These are phyloP conservation scores for Trichosanthes cucumerina DNA, from an alignment of 306 rosid genomes.

Conservation along the genomic window DNA sequence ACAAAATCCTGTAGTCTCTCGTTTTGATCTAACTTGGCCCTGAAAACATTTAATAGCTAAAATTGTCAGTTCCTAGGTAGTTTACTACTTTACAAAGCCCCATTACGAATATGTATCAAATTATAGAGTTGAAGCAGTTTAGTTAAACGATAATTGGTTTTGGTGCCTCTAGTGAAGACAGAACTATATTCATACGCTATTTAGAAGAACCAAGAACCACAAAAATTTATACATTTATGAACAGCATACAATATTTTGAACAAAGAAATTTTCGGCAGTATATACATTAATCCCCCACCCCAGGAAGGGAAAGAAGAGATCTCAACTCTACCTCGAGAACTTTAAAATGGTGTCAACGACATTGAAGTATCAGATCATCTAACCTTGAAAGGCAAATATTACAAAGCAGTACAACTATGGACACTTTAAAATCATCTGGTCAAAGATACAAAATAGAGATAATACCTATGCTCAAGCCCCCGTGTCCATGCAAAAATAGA, in stretches of 20 bases:
- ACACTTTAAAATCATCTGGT: background rate
- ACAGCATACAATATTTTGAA: background rate
- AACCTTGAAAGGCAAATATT: background rate
- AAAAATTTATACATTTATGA: background rate
- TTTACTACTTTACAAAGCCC: background rate
- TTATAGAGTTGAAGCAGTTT: background rate
- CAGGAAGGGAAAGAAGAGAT: background rate
- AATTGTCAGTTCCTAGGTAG: background rate
- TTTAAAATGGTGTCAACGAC: background rate
- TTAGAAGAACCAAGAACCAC: background rate
- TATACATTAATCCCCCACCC: background rate
- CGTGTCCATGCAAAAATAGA: conserved; percentile 98
- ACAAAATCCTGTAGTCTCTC: conserved; percentile 64
- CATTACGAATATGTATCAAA: background rate
- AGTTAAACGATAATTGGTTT: background rate
- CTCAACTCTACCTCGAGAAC: background rate
- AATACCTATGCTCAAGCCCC: conserved; percentile 89
- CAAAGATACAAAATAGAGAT: background rate
- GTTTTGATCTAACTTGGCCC: conserved; percentile 78
- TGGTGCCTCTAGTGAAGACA: background rate
- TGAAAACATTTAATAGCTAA: conserved; percentile 11
- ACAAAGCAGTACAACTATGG: background rate
- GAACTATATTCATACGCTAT: background rate
- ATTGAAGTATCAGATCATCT: background rate
- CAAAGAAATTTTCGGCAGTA: background rate